A percentile compares a stretch with the other conserved stretches of the same genome.
phyloP scores from a whole-genome alignment of 148 eudicot genomes.

The Vaccinium myrtillus region DNA sequence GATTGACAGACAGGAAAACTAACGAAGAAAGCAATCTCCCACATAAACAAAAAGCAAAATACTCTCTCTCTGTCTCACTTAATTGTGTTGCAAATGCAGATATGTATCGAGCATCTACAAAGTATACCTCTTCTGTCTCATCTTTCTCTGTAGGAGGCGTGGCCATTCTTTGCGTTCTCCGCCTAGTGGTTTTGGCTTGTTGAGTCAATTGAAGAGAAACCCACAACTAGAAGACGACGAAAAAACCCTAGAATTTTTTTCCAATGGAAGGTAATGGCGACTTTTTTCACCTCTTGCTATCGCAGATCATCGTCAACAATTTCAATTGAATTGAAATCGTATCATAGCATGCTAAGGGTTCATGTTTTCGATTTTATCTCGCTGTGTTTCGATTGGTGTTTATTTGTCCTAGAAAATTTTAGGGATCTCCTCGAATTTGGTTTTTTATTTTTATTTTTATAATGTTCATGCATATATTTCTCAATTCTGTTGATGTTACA shows the following conservation, averaged over 20 bases:
- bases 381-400: neutral
- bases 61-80: neutral
- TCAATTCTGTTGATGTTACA: neutral
- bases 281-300: neutral
- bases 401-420: neutral
- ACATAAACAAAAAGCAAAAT: neutral
- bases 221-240: neutral
- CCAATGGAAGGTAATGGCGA: slow-evolving; percentile 2
- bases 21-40: slow-evolving; percentile 4
- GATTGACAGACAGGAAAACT: neutral
- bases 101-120: neutral
- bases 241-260: neutral
- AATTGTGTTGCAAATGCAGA: slow-evolving; percentile 5
- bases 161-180: slow-evolving; percentile 1
- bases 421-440: neutral
- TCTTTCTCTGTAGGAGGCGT: neutral
- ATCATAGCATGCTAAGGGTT: neutral
- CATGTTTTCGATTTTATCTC: neutral
- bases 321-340: neutral
- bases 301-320: neutral
- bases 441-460: neutral
- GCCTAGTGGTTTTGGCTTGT: slow-evolving; percentile 8
- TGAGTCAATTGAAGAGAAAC: neutral
- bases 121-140: neutral
- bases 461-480: neutral